Evolutionary conservation across 1,284 basidiomycete genomes (phyloP).

Genomic region (Trichosporon sp.): DNA sequence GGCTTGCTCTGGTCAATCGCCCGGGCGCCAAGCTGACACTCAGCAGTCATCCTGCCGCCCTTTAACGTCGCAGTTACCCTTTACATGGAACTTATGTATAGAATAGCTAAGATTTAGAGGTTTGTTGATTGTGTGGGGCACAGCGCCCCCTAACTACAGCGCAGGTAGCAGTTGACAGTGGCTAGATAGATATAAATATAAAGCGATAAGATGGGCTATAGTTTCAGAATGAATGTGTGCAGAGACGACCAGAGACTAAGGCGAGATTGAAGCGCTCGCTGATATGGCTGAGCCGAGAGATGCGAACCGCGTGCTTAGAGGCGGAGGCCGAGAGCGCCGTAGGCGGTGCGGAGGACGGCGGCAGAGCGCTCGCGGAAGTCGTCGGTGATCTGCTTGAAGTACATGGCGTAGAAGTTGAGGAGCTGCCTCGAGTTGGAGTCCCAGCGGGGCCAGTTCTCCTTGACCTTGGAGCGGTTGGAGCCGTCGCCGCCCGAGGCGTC

Average conservation of each 20-base stretch:
- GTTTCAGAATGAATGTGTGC: constrained; percentile 13
- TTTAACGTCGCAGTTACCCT: not conserved
- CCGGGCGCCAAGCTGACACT: too few relatives aligned
- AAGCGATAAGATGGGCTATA: not conserved
- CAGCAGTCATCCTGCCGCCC: too few relatives aligned
- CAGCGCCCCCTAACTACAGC: constrained; percentile 7
- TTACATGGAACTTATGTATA: not conserved
- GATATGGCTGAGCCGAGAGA: not conserved
- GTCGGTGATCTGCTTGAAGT: constrained; percentile 25
- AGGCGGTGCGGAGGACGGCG: not conserved
- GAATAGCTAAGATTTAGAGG: not conserved
- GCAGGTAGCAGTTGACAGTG: not conserved
- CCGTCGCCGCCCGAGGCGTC: constrained; percentile 26
- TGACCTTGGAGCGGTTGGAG: constrained; percentile 19
- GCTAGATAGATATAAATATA: not conserved
- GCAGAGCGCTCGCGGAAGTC: constrained; percentile 22
- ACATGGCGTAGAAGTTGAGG: constrained; percentile 24
- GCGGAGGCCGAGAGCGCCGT: constrained; percentile 11
- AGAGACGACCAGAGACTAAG: not conserved
- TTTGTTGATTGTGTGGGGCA: not conserved
- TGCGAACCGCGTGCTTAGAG: not conserved
- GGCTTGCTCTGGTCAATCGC: too few relatives aligned
- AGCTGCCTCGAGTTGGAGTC: constrained; percentile 1
- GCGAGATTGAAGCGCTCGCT: not conserved
- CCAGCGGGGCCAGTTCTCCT: constrained; percentile 29